phyloP scores from a whole-genome alignment of 176 grass and related monocot genomes.

The Musa acuminata region DNA sequence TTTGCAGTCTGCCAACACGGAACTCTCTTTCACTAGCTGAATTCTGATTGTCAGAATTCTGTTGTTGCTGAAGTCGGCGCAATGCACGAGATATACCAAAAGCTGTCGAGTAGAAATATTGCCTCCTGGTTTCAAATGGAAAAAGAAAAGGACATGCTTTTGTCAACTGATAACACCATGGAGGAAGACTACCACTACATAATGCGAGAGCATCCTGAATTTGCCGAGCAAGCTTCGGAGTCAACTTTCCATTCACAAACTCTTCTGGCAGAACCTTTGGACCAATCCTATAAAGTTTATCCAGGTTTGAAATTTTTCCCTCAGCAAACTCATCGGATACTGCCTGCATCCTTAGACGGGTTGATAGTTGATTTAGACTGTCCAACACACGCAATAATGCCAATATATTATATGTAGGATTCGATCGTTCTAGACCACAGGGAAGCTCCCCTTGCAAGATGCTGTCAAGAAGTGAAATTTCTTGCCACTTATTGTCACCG shows the following conservation, averaged over 20 bases:
- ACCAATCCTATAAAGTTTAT: slow-evolving; percentile 39
- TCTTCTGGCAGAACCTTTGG: slow-evolving; percentile 44
- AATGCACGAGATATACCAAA: slow-evolving; percentile 84
- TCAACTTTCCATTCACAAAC: slow-evolving; percentile 77
- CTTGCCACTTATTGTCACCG: slow-evolving; percentile 18
- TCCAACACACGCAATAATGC: slow-evolving; percentile 64
- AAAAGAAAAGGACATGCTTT: slow-evolving; percentile 85
- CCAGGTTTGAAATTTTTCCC: slow-evolving; percentile 35
- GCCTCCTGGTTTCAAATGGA: slow-evolving; percentile 78
- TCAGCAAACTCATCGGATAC: slow-evolving; percentile 57
- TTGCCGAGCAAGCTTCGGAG: slow-evolving; percentile 78
- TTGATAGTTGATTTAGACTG: slow-evolving; percentile 62
- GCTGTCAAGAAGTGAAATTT: slow-evolving; percentile 58
- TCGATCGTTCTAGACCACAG: slow-evolving; percentile 66
- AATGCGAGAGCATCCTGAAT: slow-evolving; percentile 89
- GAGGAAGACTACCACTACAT: slow-evolving; percentile 73
- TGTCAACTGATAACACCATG: slow-evolving; percentile 86
- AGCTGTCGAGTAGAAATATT: slow-evolving; percentile 81
- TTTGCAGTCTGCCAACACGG: slow-evolving; percentile 54
- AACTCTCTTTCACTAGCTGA: slow-evolving; percentile 65
- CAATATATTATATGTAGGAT: slow-evolving; percentile 65
- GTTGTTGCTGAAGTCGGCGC: slow-evolving; percentile 82
- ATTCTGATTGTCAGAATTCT: slow-evolving; percentile 47
- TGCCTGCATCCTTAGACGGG: slow-evolving; percentile 45
- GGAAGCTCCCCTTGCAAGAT: slow-evolving; percentile 78